Percentiles rank a stretch among this genome's conserved stretches.
phyloP scores from a whole-genome alignment of 345 rosid genomes.

The Trapa bicornis region DNA sequence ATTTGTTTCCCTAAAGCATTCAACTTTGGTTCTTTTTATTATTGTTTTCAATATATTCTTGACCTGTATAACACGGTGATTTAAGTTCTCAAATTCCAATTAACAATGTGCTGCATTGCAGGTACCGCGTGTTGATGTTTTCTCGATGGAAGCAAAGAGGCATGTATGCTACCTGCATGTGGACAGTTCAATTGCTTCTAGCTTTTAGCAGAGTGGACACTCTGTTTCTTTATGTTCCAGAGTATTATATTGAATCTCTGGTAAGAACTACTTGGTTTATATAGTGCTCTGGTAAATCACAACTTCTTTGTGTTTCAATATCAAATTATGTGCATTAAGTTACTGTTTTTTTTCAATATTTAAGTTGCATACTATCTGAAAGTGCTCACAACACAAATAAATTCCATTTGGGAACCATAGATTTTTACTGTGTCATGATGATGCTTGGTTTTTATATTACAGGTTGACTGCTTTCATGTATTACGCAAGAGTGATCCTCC shows the following conservation, averaged over 20 bases:
- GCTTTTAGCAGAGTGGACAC: constrained; percentile 81
- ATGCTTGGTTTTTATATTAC: neutral
- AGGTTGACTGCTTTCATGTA: constrained; percentile 99
- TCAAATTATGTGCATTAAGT: neutral
- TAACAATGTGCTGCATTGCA: constrained; percentile 14
- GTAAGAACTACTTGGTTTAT: constrained; percentile 22
- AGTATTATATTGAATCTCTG: constrained; percentile 82
- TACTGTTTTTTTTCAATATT: neutral
- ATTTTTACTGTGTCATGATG: neutral
- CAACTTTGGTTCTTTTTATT: neutral
- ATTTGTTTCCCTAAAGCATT: neutral
- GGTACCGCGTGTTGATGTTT: constrained; percentile 78
- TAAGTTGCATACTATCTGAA: neutral
- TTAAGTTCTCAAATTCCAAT: neutral
- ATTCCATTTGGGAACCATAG: neutral
- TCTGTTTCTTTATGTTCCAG: constrained; percentile 69
- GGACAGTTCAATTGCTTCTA: constrained; percentile 84
- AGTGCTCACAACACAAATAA: neutral
- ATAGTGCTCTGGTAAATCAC: neutral
- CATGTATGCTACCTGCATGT: constrained; percentile 94
- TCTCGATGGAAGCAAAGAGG: constrained; percentile 98
- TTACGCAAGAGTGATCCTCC: constrained; percentile 94
- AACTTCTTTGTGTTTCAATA: neutral
- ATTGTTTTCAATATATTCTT: neutral
- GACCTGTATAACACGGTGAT: neutral